phyloP scores from a whole-genome alignment of 208 protist genomes.

The Herpetomonas samuelpessoai region DNA sequence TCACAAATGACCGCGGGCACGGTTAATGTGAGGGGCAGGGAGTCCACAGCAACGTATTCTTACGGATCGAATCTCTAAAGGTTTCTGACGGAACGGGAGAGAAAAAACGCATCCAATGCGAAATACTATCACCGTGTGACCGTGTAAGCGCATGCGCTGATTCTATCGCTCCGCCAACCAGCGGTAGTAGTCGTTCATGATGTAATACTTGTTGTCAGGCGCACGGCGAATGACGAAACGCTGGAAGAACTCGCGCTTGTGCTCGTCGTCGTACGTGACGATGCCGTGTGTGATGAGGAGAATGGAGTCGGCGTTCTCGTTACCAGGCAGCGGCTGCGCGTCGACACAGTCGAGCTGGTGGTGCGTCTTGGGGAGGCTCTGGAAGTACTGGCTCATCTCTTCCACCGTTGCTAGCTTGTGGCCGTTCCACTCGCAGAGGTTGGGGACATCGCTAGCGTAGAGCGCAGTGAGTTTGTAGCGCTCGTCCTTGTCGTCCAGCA shows the following conservation, averaged over 20 bases:
- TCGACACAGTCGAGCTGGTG: slow-evolving; percentile 84
- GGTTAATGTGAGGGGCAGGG: too few relatives aligned
- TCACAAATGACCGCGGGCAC: too few relatives aligned
- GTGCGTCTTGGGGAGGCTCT: slow-evolving; percentile 55
- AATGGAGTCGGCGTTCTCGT: slow-evolving; percentile 74
- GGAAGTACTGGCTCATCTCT: slow-evolving; percentile 64
- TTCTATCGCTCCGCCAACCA: slow-evolving; percentile 68
- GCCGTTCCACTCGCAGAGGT: slow-evolving; percentile 89
- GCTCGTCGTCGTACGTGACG: slow-evolving; percentile 86
- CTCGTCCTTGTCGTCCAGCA: slow-evolving; percentile 62
- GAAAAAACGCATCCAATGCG: too few relatives aligned
- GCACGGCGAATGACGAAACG: slow-evolving; percentile 74
- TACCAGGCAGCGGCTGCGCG: slow-evolving; percentile 87
- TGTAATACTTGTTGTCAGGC: slow-evolving; percentile 74
- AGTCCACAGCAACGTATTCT: too few relatives aligned
- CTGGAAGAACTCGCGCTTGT: slow-evolving; percentile 86
- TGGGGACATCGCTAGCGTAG: slow-evolving; percentile 65
- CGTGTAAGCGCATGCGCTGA: not conserved
- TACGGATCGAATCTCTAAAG: too few relatives aligned
- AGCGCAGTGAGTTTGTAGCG: slow-evolving; percentile 52
- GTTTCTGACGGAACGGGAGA: too few relatives aligned
- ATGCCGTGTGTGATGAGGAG: slow-evolving; percentile 75
- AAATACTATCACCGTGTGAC: not conserved
- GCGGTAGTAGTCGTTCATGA: slow-evolving; percentile 91
- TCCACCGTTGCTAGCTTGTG: slow-evolving; percentile 52